Conservation (phyloP, 2,329 filamentous ascomycete genomes). For the Achaetomium macrosporum region DNA sequence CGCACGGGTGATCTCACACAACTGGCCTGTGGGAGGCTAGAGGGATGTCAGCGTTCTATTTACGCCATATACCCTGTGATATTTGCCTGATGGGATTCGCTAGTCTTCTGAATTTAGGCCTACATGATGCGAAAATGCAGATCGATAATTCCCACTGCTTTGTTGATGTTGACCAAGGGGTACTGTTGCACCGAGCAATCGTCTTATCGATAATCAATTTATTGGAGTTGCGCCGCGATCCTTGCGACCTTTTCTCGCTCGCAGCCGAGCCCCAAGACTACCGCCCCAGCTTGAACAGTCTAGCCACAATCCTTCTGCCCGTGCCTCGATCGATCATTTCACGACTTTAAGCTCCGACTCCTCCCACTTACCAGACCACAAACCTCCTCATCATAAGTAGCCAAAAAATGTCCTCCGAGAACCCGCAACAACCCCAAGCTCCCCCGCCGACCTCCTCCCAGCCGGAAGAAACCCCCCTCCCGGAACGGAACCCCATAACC, state of each 20-base stretch:
- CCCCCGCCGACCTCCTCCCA: constrained; percentile 27
- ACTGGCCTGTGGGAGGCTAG: not conserved
- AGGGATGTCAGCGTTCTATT: not conserved
- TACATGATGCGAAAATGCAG: not conserved
- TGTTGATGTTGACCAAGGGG: not conserved
- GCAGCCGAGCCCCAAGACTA: too few species aligned
- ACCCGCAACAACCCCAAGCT: constrained; percentile 8
- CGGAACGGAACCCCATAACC: constrained; percentile 29
- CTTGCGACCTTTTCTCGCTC: too few species aligned
- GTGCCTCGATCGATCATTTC: too few species aligned
- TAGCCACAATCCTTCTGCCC: too few species aligned
- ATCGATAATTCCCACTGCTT: not conserved
- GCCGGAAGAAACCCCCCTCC: constrained; percentile 12
- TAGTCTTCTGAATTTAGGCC: not conserved
- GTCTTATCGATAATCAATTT: too few species aligned
- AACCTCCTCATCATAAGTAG: too few species aligned
- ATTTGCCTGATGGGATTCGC: not conserved
- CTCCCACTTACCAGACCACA: too few species aligned
- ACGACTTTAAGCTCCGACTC: too few species aligned
- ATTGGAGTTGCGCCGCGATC: too few species aligned
- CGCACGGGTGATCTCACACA: not conserved
- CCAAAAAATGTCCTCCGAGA: too few species aligned
- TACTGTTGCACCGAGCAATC: not conserved
- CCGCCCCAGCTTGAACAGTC: too few species aligned
- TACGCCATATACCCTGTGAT: not conserved